These are phyloP conservation scores for Corchorus capsularis DNA, from an alignment of 345 rosid species.

Conservation along the genomic window DNA sequence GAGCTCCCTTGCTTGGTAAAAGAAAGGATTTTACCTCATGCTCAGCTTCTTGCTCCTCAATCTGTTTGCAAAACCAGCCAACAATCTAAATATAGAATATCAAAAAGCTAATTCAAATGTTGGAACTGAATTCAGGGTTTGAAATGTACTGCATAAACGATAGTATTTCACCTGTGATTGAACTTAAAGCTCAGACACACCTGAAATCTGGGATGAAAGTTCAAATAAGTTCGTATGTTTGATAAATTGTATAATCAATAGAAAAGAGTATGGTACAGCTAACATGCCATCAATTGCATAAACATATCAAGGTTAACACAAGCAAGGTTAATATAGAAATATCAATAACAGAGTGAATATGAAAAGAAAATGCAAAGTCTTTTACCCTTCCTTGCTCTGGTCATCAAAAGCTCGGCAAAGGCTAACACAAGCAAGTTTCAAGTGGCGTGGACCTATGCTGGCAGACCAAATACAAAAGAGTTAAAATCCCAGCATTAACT, in stretches of 20 bases:
- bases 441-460: constrained; percentile 40
- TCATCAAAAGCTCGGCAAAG: constrained; percentile 34
- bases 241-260: no score
- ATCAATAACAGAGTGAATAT: neutral
- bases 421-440: constrained; percentile 34
- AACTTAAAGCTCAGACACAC: neutral
- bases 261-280: no score
- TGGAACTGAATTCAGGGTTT: neutral
- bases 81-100: no score
- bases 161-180: constrained; percentile 3
- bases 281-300: no score
- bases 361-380: neutral
- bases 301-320: no score
- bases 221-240: no score
- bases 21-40: no score
- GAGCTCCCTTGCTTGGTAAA: no score
- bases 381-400: constrained; percentile 31
- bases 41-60: no score
- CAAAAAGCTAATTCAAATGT: no score
- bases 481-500: neutral
- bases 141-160: neutral
- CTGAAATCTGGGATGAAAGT: neutral
- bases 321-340: no score
- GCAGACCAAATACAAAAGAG: neutral
- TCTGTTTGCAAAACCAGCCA: no score